These are phyloP conservation scores for Hypoxylon perforatum DNA, from an alignment of 495 filamentous ascomycete species.

Conservation along the genomic window DNA sequence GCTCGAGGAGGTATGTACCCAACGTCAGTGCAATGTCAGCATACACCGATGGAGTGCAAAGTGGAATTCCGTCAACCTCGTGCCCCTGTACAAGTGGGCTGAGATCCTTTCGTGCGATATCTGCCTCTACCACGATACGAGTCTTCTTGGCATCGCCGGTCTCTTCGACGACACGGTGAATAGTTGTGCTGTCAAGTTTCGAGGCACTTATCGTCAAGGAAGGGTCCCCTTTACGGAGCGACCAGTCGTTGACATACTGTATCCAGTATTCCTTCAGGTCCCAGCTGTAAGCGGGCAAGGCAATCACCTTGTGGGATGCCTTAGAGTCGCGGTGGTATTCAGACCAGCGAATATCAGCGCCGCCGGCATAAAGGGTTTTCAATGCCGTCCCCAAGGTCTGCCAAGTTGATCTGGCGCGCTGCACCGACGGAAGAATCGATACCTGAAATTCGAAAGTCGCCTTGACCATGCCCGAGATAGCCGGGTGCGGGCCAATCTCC, in stretches of 20 bases:
- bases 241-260: too few species aligned
- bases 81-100: constrained; percentile 65
- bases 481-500: constrained; percentile 68
- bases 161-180: constrained; percentile 48
- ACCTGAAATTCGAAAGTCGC: too few species aligned
- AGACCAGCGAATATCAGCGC: neutral
- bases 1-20: constrained; percentile 62
- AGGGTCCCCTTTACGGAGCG: neutral
- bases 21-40: constrained; percentile 70
- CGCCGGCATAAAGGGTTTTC: neutral
- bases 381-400: neutral
- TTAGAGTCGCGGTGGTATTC: too few species aligned
- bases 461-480: too few species aligned
- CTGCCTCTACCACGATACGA: constrained; percentile 61
- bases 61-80: constrained; percentile 65
- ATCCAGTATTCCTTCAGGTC: too few species aligned
- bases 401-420: constrained; percentile 2
- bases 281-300: too few species aligned
- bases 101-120: constrained; percentile 46
- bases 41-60: constrained; percentile 70
- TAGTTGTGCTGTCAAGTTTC: constrained; percentile 24
- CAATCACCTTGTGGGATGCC: too few species aligned
- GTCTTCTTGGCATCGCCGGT: constrained; percentile 51
- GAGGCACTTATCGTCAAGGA: neutral
- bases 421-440: neutral